A percentile compares a stretch with the other conserved stretches of the same genome.
These are phyloP conservation scores for Fusarium sp. DNA, from an alignment of 2,329 filamentous ascomycete genomes.

Conservation along the genomic window DNA sequence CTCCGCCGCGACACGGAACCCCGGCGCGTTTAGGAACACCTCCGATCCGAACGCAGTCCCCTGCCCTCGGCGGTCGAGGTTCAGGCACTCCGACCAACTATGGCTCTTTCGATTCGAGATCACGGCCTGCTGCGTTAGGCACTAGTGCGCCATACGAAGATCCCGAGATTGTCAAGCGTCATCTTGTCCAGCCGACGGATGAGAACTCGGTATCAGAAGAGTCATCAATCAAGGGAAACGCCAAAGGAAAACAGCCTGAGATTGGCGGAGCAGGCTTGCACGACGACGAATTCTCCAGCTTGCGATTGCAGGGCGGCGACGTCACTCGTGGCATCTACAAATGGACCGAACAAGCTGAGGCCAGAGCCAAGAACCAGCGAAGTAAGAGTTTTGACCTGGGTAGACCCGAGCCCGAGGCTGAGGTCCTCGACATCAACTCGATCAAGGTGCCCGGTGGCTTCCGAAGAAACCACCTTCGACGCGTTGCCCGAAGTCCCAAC, in stretches of 20 bases:
- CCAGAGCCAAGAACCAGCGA: constrained; percentile 74
- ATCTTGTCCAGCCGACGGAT: constrained; percentile 79
- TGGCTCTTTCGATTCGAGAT: constrained; percentile 83
- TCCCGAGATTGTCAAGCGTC: constrained; percentile 88
- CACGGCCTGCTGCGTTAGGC: constrained; percentile 60
- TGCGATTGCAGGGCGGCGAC: constrained; percentile 93
- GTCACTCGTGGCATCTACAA: constrained; percentile 95
- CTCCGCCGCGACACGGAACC: constrained; percentile 76
- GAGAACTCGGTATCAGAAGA: constrained; percentile 59
- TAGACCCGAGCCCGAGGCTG: constrained; percentile 81
- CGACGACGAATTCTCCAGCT: constrained; percentile 90
- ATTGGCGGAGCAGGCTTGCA: constrained; percentile 54
- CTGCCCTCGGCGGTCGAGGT: constrained; percentile 49
- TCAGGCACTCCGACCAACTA: constrained; percentile 76
- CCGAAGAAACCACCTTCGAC: constrained; percentile 86
- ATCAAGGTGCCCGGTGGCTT: constrained; percentile 97
- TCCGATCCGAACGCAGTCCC: constrained; percentile 52
- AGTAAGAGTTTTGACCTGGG: constrained; percentile 89
- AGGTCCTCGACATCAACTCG: constrained; percentile 84
- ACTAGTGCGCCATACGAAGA: constrained; percentile 78
- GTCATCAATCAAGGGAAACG: constrained; percentile 54
- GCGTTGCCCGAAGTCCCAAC: constrained; percentile 73
- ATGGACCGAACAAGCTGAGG: constrained; percentile 91
- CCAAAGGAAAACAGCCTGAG: constrained; percentile 66
- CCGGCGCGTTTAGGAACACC: constrained; percentile 71